phyloP scores from a whole-genome alignment of 1,139 yeast species.

The Kodamaea fungicola region DNA sequence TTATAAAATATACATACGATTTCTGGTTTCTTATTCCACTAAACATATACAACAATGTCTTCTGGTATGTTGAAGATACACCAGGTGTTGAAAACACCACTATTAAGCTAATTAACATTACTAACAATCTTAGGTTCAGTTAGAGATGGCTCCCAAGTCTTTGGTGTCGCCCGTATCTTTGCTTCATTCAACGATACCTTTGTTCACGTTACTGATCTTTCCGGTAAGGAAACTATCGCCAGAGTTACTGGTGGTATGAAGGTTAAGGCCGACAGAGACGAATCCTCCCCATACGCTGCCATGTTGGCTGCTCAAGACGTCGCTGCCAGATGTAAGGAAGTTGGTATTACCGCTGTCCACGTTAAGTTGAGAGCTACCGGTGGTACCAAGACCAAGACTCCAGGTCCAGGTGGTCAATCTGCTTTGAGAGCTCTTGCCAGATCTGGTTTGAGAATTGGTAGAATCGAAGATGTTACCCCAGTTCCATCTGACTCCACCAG shows the following conservation, averaged over 20 bases:
- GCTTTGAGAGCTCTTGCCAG: constrained; percentile 99
- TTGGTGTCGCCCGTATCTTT: constrained; percentile 99
- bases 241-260: constrained; percentile 99
- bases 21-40: constrained; percentile 12
- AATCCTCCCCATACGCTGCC: constrained; percentile 99
- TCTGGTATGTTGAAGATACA: constrained; percentile 15
- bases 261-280: constrained; percentile 99
- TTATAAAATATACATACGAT: constrained; percentile 7
- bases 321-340: constrained; percentile 98
- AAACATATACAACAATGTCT: constrained; percentile 22
- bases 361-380: constrained; percentile 99
- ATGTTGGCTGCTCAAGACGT: constrained; percentile 99
- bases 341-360: constrained; percentile 99
- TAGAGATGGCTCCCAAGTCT: constrained; percentile 97
- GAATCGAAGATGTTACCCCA: constrained; percentile 99
- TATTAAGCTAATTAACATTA: constrained; percentile 6
- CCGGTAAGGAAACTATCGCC: constrained; percentile 99
- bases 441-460: constrained; percentile 99
- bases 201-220: constrained; percentile 98
- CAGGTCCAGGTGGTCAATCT: constrained; percentile 99
- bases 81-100: not conserved
- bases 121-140: constrained; percentile 59
- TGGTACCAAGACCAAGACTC: constrained; percentile 99
- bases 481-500: constrained; percentile 99
- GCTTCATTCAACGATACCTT: constrained; percentile 99